A percentile compares a stretch with the other conserved stretches of the same genome.
Evolutionary conservation across 805 yeast species (phyloP).

Genomic region (Danielia oregonensis): DNA sequence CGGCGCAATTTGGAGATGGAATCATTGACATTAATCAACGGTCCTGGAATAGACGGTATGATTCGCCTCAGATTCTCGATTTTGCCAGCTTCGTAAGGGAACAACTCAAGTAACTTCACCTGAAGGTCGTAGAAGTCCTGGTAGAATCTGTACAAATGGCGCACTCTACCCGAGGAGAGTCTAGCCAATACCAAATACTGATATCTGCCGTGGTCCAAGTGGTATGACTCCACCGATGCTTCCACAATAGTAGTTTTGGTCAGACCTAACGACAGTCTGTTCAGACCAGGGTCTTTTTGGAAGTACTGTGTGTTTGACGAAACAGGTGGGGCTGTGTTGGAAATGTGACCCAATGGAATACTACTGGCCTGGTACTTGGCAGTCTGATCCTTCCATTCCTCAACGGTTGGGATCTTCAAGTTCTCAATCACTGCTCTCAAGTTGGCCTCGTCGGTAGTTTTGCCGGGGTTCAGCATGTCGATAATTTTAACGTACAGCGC

Average conservation of each 20-base stretch:
- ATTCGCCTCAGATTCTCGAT: slow-evolving; percentile 72
- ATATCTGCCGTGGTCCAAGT: slow-evolving; percentile 79
- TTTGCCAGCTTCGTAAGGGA: slow-evolving; percentile 91
- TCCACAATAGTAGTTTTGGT: slow-evolving; percentile 41
- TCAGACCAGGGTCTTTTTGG: slow-evolving; percentile 17
- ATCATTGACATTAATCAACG: slow-evolving; percentile 86
- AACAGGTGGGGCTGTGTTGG: slow-evolving; percentile 27
- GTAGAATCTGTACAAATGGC: slow-evolving; percentile 82
- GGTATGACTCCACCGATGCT: slow-evolving; percentile 76
- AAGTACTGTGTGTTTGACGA: slow-evolving; percentile 38
- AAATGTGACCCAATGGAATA: slow-evolving; percentile 59
- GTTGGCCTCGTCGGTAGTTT: slow-evolving; percentile 39
- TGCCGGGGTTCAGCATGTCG: slow-evolving; percentile 51
- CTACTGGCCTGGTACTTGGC: slow-evolving; percentile 91
- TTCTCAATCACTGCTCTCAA: slow-evolving; percentile 49
- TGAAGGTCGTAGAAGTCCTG: slow-evolving; percentile 96
- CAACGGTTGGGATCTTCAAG: slow-evolving; percentile 84
- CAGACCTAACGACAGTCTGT: slow-evolving; percentile 30
- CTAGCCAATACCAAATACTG: slow-evolving; percentile 77
- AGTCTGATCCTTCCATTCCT: slow-evolving; percentile 89
- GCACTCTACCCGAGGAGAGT: slow-evolving; percentile 60
- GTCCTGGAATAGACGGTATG: slow-evolving; percentile 95
- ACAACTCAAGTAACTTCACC: slow-evolving; percentile 71
- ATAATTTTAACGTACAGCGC: slow-evolving; percentile 83
- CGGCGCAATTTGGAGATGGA: slow-evolving; percentile 51